Percentiles rank a stretch among this genome's conserved stretches.
Conservation (phyloP, 345 rosid species). For the Camelina neglecta region DNA sequence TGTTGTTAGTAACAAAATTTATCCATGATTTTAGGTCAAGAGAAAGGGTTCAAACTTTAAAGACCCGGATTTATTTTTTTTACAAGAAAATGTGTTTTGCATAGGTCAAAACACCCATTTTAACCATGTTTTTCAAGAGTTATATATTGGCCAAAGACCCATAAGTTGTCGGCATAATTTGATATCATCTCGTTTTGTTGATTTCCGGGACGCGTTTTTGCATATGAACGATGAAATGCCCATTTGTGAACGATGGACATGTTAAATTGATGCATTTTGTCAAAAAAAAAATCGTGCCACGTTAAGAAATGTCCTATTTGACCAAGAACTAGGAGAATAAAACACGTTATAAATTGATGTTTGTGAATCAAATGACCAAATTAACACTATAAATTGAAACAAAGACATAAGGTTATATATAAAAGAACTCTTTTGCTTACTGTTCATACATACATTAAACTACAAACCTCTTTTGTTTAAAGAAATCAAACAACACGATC, state of each 20-base stretch:
- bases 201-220: background rate
- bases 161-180: background rate
- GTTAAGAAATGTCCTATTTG: background rate
- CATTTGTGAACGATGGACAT: background rate
- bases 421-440: constrained; percentile 13
- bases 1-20: constrained; percentile 32
- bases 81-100: background rate
- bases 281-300: background rate
- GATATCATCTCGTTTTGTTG: background rate
- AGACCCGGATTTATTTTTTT: background rate
- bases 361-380: constrained; percentile 2
- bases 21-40: constrained; percentile 19
- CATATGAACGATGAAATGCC: background rate
- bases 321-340: background rate
- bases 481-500: constrained; percentile 38
- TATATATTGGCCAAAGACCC: background rate
- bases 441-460: constrained; percentile 28
- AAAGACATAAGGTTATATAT: background rate
- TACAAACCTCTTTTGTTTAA: constrained; percentile 23
- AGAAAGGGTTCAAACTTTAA: background rate
- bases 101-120: background rate
- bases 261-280: no score
- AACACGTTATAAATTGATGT: background rate
- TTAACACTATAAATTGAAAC: background rate
- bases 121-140: background rate